A percentile compares a stretch with the other conserved stretches of the same genome.
Conservation (phyloP, 192 early-diverging fungal genomes). For the Thoreauomyces humboldtii region DNA sequence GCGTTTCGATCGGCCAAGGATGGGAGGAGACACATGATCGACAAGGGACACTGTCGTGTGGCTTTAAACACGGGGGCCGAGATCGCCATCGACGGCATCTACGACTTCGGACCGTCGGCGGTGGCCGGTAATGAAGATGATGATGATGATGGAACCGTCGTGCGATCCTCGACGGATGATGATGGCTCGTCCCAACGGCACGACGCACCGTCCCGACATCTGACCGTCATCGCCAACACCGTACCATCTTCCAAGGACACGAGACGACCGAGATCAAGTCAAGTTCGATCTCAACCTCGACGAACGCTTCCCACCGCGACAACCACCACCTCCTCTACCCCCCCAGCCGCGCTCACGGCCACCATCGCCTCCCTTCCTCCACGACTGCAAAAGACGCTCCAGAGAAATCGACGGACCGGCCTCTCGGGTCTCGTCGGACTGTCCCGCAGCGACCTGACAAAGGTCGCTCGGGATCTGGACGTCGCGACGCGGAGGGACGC, state of each 20-base stretch:
- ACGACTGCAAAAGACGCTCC: neutral
- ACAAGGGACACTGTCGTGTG: slow-evolving; percentile 8
- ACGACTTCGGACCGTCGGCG: no score
- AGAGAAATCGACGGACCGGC: neutral
- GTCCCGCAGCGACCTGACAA: neutral
- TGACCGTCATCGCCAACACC: no score
- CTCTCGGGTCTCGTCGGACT: neutral
- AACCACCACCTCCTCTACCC: no score
- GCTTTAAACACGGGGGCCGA: slow-evolving; percentile 5
- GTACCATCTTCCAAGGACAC: no score
- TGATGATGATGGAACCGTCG: no score
- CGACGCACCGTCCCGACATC: no score
- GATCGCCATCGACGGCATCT: slow-evolving; percentile 14
- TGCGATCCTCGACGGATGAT: no score
- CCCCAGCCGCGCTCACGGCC: neutral
- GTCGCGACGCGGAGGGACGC: neutral
- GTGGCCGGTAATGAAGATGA: no score
- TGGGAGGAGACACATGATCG: slow-evolving; percentile 7
- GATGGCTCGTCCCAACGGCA: no score
- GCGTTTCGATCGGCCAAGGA: neutral
- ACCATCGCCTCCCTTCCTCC: neutral
- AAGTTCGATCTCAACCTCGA: no score
- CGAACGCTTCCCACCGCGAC: no score
- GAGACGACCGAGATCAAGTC: no score
- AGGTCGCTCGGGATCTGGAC: neutral